Percentiles rank a stretch among this genome's conserved stretches.
Evolutionary conservation across 805 yeast species (phyloP).

Genomic region (Pichia manshurica): DNA sequence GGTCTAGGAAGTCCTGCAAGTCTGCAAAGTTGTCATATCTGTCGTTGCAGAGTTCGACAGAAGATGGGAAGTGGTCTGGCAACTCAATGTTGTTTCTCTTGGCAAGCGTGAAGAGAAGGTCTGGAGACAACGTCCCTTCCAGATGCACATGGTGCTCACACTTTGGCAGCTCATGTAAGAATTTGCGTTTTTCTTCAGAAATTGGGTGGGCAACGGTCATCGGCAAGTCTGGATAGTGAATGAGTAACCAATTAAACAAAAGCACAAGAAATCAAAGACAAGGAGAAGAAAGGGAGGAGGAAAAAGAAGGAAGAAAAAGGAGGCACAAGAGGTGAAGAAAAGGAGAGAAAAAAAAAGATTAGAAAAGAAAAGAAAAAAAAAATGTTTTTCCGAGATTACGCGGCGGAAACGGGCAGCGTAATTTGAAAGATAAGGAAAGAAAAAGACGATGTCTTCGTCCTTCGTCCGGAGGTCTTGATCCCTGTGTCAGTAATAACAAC

Average conservation of each 20-base stretch:
- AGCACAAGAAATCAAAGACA: neutral
- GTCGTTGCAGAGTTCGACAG: constrained; percentile 50
- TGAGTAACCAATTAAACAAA: neutral
- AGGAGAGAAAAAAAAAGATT: neutral
- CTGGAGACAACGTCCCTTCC: constrained; percentile 81
- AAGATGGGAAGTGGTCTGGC: constrained; percentile 58
- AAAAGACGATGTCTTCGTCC: too few species aligned
- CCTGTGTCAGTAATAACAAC: too few species aligned
- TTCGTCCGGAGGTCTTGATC: too few species aligned
- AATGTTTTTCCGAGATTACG: neutral
- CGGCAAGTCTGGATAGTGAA: neutral
- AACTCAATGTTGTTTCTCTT: constrained; percentile 53
- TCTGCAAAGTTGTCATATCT: constrained; percentile 60
- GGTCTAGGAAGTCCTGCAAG: constrained; percentile 72
- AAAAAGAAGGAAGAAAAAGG: neutral
- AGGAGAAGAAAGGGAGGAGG: neutral
- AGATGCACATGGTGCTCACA: constrained; percentile 85
- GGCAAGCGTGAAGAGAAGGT: constrained; percentile 62
- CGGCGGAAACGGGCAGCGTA: neutral
- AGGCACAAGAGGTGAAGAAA: neutral
- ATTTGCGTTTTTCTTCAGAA: constrained; percentile 24
- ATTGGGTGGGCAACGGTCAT: neutral
- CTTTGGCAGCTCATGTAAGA: constrained; percentile 69
- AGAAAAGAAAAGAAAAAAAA: neutral
- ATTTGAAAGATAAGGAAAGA: too few species aligned